Percentiles rank a stretch among this genome's conserved stretches.
These are phyloP conservation scores for Coelastrella sp. DNA, from an alignment of 139 green algal genomes.

Conservation along the genomic window DNA sequence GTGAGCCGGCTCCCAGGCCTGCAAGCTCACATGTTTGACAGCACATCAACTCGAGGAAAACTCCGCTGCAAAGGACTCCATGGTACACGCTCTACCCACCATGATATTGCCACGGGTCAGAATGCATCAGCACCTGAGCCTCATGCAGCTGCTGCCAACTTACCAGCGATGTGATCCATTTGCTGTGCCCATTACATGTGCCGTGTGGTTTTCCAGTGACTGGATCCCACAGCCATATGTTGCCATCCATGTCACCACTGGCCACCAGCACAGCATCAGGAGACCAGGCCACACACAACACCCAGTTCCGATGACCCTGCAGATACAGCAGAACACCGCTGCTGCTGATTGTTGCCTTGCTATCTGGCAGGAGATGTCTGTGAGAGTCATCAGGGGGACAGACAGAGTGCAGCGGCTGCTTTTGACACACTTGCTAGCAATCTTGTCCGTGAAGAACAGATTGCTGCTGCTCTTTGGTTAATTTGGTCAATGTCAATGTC, in stretches of 20 bases:
- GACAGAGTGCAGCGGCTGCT: no score
- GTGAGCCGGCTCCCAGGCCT: constrained; percentile 96
- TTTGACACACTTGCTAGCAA: no score
- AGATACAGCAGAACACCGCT: neutral
- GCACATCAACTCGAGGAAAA: neutral
- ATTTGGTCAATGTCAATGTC: no score
- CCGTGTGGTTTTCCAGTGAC: constrained; percentile 66
- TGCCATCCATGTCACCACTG: constrained; percentile 89
- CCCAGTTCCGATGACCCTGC: constrained; percentile 93
- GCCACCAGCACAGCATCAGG: constrained; percentile 85
- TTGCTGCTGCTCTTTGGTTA: no score
- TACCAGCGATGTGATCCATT: constrained; percentile 91
- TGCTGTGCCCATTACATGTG: constrained; percentile 90
- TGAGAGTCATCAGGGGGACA: neutral
- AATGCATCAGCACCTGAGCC: neutral
- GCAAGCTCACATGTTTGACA: neutral
- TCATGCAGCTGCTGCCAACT: neutral
- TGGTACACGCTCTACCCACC: neutral
- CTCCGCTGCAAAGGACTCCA: neutral
- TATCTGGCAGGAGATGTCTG: neutral
- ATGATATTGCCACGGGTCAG: neutral
- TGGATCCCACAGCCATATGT: constrained; percentile 92
- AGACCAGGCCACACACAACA: constrained; percentile 93
- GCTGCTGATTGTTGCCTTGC: no score
- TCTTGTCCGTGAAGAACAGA: no score